Conservation (phyloP, 495 filamentous ascomycete genomes). For the Parachaetomium inaequale region DNA sequence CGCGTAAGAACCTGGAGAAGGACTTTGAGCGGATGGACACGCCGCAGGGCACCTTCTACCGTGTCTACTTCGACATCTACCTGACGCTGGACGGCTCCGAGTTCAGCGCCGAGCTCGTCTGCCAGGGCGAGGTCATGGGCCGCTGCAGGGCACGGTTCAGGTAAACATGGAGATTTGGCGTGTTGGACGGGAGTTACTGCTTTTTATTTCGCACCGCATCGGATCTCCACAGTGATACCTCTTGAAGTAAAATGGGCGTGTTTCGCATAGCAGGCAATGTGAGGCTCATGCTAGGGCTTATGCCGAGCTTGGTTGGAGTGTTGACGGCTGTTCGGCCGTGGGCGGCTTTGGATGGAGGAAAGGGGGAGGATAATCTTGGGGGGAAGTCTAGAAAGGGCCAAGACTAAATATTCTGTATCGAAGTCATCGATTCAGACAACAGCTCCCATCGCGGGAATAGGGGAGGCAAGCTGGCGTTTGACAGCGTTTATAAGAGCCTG, state of each 20-base stretch:
- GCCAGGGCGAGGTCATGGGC: constrained; percentile 98
- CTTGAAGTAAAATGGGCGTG: constrained; percentile 28
- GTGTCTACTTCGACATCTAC: constrained; percentile 75
- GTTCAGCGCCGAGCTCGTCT: constrained; percentile 96
- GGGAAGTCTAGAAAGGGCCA: neutral
- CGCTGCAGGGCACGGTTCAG: constrained; percentile 85
- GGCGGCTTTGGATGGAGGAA: neutral
- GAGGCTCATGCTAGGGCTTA: constrained; percentile 6
- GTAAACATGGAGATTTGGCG: constrained; percentile 30
- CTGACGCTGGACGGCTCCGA: constrained; percentile 95
- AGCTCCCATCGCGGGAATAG: constrained; percentile 8
- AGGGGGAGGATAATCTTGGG: neutral
- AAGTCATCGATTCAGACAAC: constrained; percentile 3
- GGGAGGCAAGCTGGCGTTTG: neutral
- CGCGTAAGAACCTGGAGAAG: constrained; percentile 96
- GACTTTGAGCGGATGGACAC: constrained; percentile 99
- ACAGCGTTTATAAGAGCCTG: neutral
- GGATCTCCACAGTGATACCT: constrained; percentile 39
- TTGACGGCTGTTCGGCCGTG: neutral
- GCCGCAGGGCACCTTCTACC: constrained; percentile 96
- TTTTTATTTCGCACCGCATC: constrained; percentile 29
- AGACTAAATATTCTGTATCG: neutral
- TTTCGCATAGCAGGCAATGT: constrained; percentile 19
- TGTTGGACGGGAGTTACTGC: constrained; percentile 19
- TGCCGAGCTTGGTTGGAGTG: neutral